Evolutionary conservation across 345 rosid genomes (phyloP), one percentile per base, ranked within the genome.

Genomic region (Eucalyptus polybractea): DNA sequence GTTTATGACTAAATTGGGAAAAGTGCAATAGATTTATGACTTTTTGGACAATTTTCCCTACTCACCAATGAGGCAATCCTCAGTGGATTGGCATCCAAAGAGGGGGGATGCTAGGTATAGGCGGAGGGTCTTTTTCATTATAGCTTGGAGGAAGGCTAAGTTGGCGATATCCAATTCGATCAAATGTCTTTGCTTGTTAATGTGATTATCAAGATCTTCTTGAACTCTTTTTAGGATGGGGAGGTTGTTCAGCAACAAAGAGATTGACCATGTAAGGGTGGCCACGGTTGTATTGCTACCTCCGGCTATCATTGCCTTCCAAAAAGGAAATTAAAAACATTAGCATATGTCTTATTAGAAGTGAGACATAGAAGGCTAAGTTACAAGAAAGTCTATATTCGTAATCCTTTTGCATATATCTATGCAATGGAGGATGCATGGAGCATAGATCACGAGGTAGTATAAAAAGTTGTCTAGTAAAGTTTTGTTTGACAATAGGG

Each of bases 101-200:
- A 93, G 80, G 21, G 91, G 93, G 15, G 87, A 90, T 42, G 92
- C 90, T 15, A 89, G 93, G 88, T 91, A 87, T 27, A 93, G 67
- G 25, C 91, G 72, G 27, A 93, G 86, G 15, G 93, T 87, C 88
- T 92, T 94, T 80, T 93, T 93, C 3, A 92, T 53, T 45, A 93
- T 62, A 17, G 94, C 93, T 86, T 90, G 92, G 42, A 92, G 91
- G 76, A 92, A 91, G 31, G 87, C 88, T 13, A 93, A 85, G 67
- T 93, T 88, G 22, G 53, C 87, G 13, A 91, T 89, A 29, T 92
- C 93, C 21, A 90, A 85, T 33, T 90, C 92, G 1, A 31, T 50
- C 14, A 91, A 54, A 24, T 24, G 29, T 56, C 89, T 21, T 50
- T 89, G 72, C 40, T 29, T 69, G 16, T 90, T 80, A 25, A 90